Evolutionary conservation across 108 stramenopile species (phyloP).

Genomic region (Nannochloropsis salina): DNA sequence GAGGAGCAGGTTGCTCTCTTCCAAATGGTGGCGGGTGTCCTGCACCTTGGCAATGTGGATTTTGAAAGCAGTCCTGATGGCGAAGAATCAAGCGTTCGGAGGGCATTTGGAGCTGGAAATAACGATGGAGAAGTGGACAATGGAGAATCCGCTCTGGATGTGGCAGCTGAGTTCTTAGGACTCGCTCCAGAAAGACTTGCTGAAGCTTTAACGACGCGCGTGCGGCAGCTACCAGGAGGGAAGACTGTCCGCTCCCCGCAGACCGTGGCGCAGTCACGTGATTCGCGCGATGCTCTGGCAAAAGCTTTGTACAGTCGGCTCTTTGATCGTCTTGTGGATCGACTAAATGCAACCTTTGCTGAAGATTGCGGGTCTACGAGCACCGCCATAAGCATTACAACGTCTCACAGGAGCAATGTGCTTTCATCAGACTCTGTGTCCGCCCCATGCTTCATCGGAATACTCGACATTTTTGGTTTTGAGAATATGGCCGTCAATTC

Average conservation of each 20-base stretch:
- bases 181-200: slow-evolving; percentile 46
- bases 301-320: slow-evolving; percentile 89
- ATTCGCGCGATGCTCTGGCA: slow-evolving; percentile 86
- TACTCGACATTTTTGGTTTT: slow-evolving; percentile 95
- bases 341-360: slow-evolving; percentile 75
- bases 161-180: slow-evolving; percentile 68
- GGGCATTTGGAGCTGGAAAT: background rate
- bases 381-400: background rate
- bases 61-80: slow-evolving; percentile 66
- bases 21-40: slow-evolving; percentile 68
- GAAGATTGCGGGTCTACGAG: slow-evolving; percentile 26
- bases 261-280: slow-evolving; percentile 60
- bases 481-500: slow-evolving; percentile 76
- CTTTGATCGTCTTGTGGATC: slow-evolving; percentile 82
- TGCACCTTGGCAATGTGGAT: slow-evolving; percentile 78
- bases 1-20: slow-evolving; percentile 60
- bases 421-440: background rate
- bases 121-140: slow-evolving; percentile 34
- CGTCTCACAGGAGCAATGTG: background rate
- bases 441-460: slow-evolving; percentile 64
- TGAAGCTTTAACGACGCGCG: slow-evolving; percentile 64
- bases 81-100: slow-evolving; percentile 57
- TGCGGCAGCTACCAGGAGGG: slow-evolving; percentile 59
- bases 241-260: slow-evolving; percentile 72
- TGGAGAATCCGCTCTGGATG: slow-evolving; percentile 51